Conservation (phyloP, 768 basidiomycete genomes). For the Amanita pallidorosea region DNA sequence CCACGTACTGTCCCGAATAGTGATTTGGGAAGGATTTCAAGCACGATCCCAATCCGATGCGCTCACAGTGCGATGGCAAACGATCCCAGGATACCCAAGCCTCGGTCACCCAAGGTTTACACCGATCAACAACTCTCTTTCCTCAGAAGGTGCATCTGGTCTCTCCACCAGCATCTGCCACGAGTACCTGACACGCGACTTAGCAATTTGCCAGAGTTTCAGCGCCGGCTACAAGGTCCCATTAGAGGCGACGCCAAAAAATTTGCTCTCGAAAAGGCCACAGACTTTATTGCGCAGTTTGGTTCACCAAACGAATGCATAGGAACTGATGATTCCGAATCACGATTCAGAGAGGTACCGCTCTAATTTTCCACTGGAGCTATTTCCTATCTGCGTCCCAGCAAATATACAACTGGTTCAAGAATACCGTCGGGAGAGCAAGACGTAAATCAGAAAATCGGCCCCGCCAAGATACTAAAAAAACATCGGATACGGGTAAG, state of each 20-base stretch:
- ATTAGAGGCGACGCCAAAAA: conserved; percentile 62
- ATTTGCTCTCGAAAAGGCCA: conserved; percentile 51
- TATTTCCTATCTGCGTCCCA: conserved; percentile 13
- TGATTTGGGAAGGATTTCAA: conserved; percentile 4
- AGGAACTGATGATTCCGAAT: conserved; percentile 45
- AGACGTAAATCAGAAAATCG: conserved; percentile 47
- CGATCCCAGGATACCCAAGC: conserved; percentile 57
- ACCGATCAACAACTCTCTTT: conserved; percentile 53
- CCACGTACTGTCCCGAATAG: not conserved
- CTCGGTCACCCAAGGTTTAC: conserved; percentile 54
- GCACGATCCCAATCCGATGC: not conserved
- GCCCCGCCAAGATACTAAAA: conserved; percentile 41
- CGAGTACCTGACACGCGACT: conserved; percentile 6
- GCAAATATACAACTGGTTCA: conserved; percentile 72
- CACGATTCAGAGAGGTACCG: conserved; percentile 50
- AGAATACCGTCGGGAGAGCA: conserved; percentile 55
- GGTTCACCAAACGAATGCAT: conserved; percentile 47
- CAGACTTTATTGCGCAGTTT: conserved; percentile 48
- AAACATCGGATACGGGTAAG: conserved; percentile 39
- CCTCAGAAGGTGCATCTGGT: conserved; percentile 32
- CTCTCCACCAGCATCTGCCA: not conserved
- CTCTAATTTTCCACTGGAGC: not conserved
- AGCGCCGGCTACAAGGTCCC: conserved; percentile 45
- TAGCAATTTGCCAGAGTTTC: conserved; percentile 45
- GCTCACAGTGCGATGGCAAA: conserved; percentile 24